A percentile compares a stretch with the other conserved stretches of the same genome.
These are phyloP conservation scores for Cystobasidiaceae sp. DNA, from an alignment of 1,284 basidiomycete species.

Conservation along the genomic window DNA sequence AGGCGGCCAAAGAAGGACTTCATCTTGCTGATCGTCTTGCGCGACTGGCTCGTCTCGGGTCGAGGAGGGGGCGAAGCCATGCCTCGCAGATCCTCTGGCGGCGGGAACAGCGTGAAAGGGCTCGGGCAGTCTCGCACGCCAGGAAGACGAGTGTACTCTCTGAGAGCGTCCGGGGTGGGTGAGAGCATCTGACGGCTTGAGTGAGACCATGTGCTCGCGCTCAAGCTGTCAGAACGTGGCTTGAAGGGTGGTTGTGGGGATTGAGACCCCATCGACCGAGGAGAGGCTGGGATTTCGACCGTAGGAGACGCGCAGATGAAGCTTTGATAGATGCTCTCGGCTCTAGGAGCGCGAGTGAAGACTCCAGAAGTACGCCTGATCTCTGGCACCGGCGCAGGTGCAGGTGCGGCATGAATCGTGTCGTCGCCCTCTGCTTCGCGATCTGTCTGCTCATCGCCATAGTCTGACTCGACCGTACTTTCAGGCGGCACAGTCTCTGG, in stretches of 20 bases:
- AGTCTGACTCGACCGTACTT: slow-evolving; percentile 17
- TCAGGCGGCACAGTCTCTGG: slow-evolving; percentile 21
- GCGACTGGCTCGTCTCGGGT: slow-evolving; percentile 19
- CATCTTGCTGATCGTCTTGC: slow-evolving; percentile 23
- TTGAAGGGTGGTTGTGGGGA: background rate
- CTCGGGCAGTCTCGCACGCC: background rate
- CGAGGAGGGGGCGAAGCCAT: slow-evolving; percentile 25
- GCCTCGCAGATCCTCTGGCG: slow-evolving; percentile 15
- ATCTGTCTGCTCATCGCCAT: background rate
- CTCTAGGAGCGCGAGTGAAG: slow-evolving; percentile 19
- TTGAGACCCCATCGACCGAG: background rate
- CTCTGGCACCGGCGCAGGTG: no score
- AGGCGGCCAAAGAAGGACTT: slow-evolving; percentile 19
- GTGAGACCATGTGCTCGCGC: slow-evolving; percentile 20
- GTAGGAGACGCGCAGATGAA: slow-evolving; percentile 27
- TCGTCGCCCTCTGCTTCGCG: slow-evolving; percentile 25
- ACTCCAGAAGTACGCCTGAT: slow-evolving; percentile 17
- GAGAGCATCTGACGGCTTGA: slow-evolving; percentile 15
- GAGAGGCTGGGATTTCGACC: slow-evolving; percentile 13
- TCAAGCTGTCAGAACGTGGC: slow-evolving; percentile 11
- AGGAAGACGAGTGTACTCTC: slow-evolving; percentile 1
- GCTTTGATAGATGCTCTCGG: slow-evolving; percentile 31
- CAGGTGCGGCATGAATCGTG: slow-evolving; percentile 18
- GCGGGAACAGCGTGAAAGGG: slow-evolving; percentile 18
- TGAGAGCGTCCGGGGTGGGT: slow-evolving; percentile 17